Evolutionary conservation across 2,329 filamentous ascomycete species (phyloP), one percentile per base, ranked within the genome.

Genomic region (Exophiala sideris): DNA sequence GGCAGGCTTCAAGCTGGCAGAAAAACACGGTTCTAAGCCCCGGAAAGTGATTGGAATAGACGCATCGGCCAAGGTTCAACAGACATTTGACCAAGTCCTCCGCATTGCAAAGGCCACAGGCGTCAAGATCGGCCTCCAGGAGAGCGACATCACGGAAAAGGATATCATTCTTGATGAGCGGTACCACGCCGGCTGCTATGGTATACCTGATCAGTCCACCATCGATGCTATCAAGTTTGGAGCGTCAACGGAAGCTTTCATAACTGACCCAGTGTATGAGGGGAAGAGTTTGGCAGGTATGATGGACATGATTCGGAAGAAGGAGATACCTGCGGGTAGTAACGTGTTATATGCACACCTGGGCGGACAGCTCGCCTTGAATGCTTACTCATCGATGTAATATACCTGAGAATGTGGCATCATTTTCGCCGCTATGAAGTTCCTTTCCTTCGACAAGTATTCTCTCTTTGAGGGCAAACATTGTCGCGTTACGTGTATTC

Each of bases 251-350:
- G 87, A 89, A 72, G 86, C 80, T 0, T 84, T 89, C 62, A 86
- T 89, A 58, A 89, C 85, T 0, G 86, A 89, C 65, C 86, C 86
- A 0, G 86, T 89, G 1, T 89, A 89, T 64, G 86, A 88, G 71
- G 87, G 87, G 1, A 89, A 89, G 79, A 87, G 82, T 62, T 71
- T 89, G 67, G 85, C 85, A 3, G 86, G 86, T 0, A 79, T 89
- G 84, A 81, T 88, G 61, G 84, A 85, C 66, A 71, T 88, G 73
- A 81, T 88, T 14, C 78, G 73, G 59, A 81, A 78, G 47, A 84
- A 80, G 0, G 81, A 85, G 67, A 83, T 89, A 54, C 68, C 70
- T 3, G 77, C 77, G 0, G 82, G 82, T n/a, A 66, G 64, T 34
- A 87, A 86, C 63, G 81, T 89, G 32, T 65, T 89, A 54, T 89